These are phyloP conservation scores for Saxispiralis lemnorum DNA, from an alignment of 495 filamentous ascomycete genomes.

Conservation along the genomic window DNA sequence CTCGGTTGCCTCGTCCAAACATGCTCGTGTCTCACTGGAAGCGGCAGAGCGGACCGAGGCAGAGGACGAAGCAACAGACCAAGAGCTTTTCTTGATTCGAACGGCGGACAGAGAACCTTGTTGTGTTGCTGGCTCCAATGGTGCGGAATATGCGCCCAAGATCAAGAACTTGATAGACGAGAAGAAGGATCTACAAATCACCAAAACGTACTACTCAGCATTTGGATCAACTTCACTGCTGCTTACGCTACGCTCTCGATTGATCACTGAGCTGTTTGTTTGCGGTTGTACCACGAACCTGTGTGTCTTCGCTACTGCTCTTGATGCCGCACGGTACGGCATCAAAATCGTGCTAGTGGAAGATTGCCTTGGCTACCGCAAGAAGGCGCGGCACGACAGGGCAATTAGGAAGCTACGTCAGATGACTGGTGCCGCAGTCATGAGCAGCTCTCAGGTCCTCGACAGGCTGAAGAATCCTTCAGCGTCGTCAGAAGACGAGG, in stretches of 20 bases:
- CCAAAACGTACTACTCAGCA: constrained; percentile 78
- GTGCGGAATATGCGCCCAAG: constrained; percentile 47
- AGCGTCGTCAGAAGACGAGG: constrained; percentile 2
- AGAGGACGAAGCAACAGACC: constrained; percentile 13
- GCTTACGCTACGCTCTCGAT: constrained; percentile 48
- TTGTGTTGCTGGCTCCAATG: constrained; percentile 45
- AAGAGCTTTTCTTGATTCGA: constrained; percentile 46
- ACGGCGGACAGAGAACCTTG: constrained; percentile 27
- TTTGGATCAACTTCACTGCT: constrained; percentile 59
- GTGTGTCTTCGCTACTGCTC: constrained; percentile 78
- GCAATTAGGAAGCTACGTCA: constrained; percentile 61
- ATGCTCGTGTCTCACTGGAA: neutral
- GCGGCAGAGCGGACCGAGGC: neutral
- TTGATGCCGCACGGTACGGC: constrained; percentile 77
- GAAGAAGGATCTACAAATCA: constrained; percentile 44
- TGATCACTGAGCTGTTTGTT: constrained; percentile 82
- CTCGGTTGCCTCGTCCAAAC: too few species aligned
- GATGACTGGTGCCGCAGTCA: constrained; percentile 52
- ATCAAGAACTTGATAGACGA: constrained; percentile 31
- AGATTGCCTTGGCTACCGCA: constrained; percentile 78
- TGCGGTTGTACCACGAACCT: constrained; percentile 80
- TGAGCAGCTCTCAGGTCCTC: constrained; percentile 40
- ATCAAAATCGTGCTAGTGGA: constrained; percentile 70
- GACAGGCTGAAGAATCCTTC: constrained; percentile 17
- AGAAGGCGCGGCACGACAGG: constrained; percentile 49